A percentile compares a stretch with the other conserved stretches of the same genome.
Evolutionary conservation across 805 yeast genomes (phyloP).

Genomic region (Schizosaccharomyces pombe): DNA sequence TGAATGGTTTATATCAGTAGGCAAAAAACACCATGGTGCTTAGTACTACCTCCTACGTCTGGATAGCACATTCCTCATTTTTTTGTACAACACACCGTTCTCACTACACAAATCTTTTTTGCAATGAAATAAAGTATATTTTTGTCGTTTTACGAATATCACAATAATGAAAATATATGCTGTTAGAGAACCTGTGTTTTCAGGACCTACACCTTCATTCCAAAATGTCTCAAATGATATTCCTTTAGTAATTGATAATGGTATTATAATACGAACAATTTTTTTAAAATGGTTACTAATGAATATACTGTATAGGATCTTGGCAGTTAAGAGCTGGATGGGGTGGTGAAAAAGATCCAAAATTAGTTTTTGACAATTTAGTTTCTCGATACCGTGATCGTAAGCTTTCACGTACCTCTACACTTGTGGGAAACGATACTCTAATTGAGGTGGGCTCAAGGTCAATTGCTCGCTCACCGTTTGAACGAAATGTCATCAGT

Average conservation of each 20-base stretch:
- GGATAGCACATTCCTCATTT: no score
- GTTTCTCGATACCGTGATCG: conserved; percentile 63
- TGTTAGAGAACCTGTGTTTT: conserved; percentile 12
- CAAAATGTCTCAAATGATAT: conserved; percentile 27
- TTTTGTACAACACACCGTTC: no score
- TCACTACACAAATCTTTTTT: no score
- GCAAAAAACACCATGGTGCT: no score
- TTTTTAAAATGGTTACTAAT: conserved; percentile 12
- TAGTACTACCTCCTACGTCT: no score
- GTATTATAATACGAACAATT: conserved; percentile 20
- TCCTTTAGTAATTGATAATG: conserved; percentile 81
- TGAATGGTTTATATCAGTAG: no score
- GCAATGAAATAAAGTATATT: no score
- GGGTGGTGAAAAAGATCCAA: conserved; percentile 19
- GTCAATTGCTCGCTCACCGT: conserved; percentile 52
- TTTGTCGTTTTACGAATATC: background rate
- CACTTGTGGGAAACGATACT: conserved; percentile 66
- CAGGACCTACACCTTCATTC: conserved; percentile 22
- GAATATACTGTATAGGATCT: conserved; percentile 16
- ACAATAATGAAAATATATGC: conserved; percentile 10
- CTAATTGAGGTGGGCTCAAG: conserved; percentile 45
- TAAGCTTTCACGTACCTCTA: conserved; percentile 27
- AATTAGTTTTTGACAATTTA: conserved; percentile 41
- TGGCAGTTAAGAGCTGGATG: conserved; percentile 19
- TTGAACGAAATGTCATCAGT: conserved; percentile 63